phyloP scores from a whole-genome alignment of 345 rosid genomes.

The Zanthoxylum bungeanum region DNA sequence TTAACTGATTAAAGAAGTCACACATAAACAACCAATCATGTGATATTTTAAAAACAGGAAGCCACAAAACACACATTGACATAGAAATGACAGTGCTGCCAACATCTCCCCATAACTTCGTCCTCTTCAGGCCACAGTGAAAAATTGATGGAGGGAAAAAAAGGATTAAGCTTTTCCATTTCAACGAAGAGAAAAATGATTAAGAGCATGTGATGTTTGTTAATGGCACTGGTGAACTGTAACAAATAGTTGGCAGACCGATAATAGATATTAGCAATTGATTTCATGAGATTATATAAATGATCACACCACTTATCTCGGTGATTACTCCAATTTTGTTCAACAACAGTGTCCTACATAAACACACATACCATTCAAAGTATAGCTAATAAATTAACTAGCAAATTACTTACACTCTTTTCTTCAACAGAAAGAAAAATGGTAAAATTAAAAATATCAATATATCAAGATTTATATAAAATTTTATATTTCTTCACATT shows the following conservation, averaged over 20 bases:
- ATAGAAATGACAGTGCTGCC: neutral
- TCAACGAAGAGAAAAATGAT: neutral
- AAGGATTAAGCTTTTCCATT: neutral
- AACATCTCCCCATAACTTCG: neutral
- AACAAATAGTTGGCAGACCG: neutral
- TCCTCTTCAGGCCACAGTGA: neutral
- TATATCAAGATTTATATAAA: neutral
- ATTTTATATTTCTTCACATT: neutral
- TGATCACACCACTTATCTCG: neutral
- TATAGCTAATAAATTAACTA: neutral
- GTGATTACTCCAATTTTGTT: neutral
- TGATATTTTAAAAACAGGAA: conserved; percentile 7
- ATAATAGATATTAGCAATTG: neutral
- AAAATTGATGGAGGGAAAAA: neutral
- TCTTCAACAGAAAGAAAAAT: neutral
- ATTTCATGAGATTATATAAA: neutral
- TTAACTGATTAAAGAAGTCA: neutral
- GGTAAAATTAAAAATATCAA: neutral
- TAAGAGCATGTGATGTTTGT: neutral
- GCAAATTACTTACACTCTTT: neutral
- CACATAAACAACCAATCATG: neutral
- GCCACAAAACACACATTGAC: conserved; percentile 4
- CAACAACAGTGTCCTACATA: neutral
- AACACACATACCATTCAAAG: neutral
- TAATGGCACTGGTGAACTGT: neutral